Evolutionary conservation across 1,284 basidiomycete genomes (phyloP), one percentile per base, ranked within the genome.

Genomic region (Heterobasidion irregulare): DNA sequence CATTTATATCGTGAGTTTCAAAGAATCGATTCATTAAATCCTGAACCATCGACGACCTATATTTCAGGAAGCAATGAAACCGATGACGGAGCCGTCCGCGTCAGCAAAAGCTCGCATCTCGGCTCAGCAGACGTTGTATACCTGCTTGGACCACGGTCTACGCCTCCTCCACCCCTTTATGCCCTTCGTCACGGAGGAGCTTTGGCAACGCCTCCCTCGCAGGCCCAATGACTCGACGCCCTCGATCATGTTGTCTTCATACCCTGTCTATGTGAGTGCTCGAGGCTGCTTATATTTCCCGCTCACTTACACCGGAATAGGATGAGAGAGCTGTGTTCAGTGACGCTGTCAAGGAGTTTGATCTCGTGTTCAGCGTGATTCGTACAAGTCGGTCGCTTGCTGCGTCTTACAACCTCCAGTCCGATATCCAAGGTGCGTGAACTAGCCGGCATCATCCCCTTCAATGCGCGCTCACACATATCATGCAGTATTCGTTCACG

Each of bases 171-270:
- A 99, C 70, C 96, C 97, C 1, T 96, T 98, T 76, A 99, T 99
- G 97, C 97, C 97, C 1, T 99, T 89, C 70, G 94, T 99, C 47
- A 98, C 96, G 1, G 97, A 99, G 72, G 97, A 99, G 71, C 75
- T 99, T 16, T 99, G 97, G 97, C 97, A 99, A 70, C 84, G 95
- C 47, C 76, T 99, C 9, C 94, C 95, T 0, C 78, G 94, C 12
- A 77, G 95, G 55, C 83, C 87, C 0, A 86, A 86, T 53, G 94
- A 98, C 69, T 65, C 78, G 8, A 90, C 87, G 8, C 83, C 86
- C 18, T 93, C 92, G 0, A 94, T 99, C 70, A 95, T 96, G 86
- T 71, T 98, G 34, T 78, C 94, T 0, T 71, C 79, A 19, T 99
- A 86, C 79, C 96, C 97, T 5, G 78, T 83, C 49, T 73, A 77